phyloP scores from a whole-genome alignment of 2,329 filamentous ascomycete species.

The Aspergillus tanneri region DNA sequence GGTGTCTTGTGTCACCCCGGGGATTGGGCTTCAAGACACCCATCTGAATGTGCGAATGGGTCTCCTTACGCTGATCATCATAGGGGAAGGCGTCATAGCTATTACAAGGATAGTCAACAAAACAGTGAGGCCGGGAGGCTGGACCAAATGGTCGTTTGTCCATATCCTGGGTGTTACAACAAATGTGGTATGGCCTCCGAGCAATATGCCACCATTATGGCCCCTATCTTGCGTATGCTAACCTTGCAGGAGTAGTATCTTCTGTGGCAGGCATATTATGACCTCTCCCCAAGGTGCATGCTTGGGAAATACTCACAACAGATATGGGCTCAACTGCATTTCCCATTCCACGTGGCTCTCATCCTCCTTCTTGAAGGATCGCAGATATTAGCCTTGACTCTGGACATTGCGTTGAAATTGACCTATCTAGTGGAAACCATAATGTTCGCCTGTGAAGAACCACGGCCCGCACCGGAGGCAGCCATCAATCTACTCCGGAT shows the following conservation, averaged over 20 bases:
- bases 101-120: conserved; percentile 57
- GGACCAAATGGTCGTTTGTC: conserved; percentile 42
- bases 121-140: conserved; percentile 42
- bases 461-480: conserved; percentile 26
- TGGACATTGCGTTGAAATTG: conserved; percentile 45
- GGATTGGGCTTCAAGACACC: conserved; percentile 61
- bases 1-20: conserved; percentile 56
- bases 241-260: conserved; percentile 44
- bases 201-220: not conserved
- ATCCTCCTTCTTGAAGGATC: conserved; percentile 65
- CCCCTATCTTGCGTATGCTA: conserved; percentile 2
- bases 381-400: conserved; percentile 54
- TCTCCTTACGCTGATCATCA: conserved; percentile 64
- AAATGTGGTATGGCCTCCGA: conserved; percentile 33
- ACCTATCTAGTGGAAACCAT: conserved; percentile 42
- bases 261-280: conserved; percentile 63
- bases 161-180: conserved; percentile 40
- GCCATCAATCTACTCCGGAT: conserved; percentile 37
- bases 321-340: conserved; percentile 53
- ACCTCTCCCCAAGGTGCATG: conserved; percentile 52
- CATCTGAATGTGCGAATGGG: conserved; percentile 64
- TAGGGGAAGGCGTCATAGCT: conserved; percentile 66
- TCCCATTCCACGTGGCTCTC: conserved; percentile 63
- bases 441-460: conserved; percentile 40
- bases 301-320: conserved; percentile 59